Percentiles rank a stretch among this genome's conserved stretches.
Evolutionary conservation across 768 basidiomycete genomes (phyloP).

Genomic region (Suillus variegatus): DNA sequence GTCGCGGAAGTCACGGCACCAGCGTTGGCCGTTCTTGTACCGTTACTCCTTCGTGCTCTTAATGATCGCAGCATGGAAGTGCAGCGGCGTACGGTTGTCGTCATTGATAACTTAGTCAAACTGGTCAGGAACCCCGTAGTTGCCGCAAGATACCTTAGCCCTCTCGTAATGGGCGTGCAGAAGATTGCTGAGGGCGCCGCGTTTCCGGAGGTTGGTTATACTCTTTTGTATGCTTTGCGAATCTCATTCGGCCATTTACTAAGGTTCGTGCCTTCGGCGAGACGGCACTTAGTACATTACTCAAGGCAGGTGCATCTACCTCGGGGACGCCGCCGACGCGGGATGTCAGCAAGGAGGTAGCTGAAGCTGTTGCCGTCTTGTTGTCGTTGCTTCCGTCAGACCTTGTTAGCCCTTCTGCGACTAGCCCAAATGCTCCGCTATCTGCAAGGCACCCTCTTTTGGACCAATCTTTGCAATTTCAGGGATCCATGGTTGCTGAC

Average conservation of each 20-base stretch:
- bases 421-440: slow-evolving; percentile 51
- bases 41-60: slow-evolving; percentile 85
- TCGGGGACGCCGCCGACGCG: slow-evolving; percentile 70
- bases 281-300: slow-evolving; percentile 75
- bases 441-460: slow-evolving; percentile 59
- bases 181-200: slow-evolving; percentile 89
- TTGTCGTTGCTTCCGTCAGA: slow-evolving; percentile 59
- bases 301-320: slow-evolving; percentile 82
- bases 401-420: slow-evolving; percentile 40
- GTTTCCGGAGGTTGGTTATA: slow-evolving; percentile 80
- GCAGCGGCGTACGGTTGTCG: slow-evolving; percentile 90
- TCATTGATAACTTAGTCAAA: slow-evolving; percentile 96
- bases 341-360: slow-evolving; percentile 65
- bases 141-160: slow-evolving; percentile 85
- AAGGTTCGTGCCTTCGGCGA: slow-evolving; percentile 92
- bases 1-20: slow-evolving; percentile 97
- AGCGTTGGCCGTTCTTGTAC: slow-evolving; percentile 94
- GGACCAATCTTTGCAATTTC: slow-evolving; percentile 64
- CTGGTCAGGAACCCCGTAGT: slow-evolving; percentile 90
- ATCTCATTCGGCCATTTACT: slow-evolving; percentile 13
- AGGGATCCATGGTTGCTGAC: slow-evolving; percentile 75
- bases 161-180: slow-evolving; percentile 87
- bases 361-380: slow-evolving; percentile 55
- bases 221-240: slow-evolving; percentile 7
- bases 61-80: slow-evolving; percentile 97